Conservation (phyloP, 2,329 filamentous ascomycete species). For the Cryphonectria parasitica region DNA sequence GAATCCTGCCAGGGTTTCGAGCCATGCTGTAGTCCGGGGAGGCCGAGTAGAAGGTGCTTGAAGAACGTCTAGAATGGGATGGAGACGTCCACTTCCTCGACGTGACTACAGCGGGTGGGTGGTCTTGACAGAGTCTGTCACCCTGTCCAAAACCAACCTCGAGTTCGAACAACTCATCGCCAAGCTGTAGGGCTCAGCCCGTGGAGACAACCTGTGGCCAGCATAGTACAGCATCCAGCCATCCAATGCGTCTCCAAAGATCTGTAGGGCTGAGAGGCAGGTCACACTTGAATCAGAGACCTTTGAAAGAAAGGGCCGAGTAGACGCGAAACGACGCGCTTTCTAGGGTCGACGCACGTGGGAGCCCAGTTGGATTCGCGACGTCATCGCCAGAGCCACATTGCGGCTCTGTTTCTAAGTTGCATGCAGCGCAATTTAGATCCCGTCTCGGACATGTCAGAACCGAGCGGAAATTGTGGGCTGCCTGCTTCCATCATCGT, state of each 20-base stretch:
- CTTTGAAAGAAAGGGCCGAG: neutral
- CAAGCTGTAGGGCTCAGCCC: neutral
- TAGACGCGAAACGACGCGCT: neutral
- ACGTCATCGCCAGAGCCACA: conserved; percentile 22
- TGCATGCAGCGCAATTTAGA: conserved; percentile 14
- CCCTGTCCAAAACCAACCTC: neutral
- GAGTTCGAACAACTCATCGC: neutral
- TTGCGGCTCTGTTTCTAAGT: conserved; percentile 18
- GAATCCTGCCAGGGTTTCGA: neutral
- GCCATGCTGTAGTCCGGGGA: neutral
- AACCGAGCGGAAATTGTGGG: conserved; percentile 17
- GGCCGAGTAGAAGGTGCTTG: neutral
- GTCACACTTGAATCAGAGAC: neutral
- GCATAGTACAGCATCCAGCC: neutral
- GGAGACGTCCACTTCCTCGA: neutral
- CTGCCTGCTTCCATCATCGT: neutral
- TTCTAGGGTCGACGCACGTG: neutral
- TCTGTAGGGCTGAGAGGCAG: conserved; percentile 1
- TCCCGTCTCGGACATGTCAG: conserved; percentile 17
- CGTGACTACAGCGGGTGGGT: neutral
- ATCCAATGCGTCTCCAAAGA: neutral
- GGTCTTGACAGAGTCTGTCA: neutral
- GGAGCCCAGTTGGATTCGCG: conserved; percentile 5
- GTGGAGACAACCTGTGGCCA: neutral
- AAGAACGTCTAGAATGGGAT: neutral